Conservation (phyloP, 257 asterid genomes). For the Solanum tacnaense region DNA sequence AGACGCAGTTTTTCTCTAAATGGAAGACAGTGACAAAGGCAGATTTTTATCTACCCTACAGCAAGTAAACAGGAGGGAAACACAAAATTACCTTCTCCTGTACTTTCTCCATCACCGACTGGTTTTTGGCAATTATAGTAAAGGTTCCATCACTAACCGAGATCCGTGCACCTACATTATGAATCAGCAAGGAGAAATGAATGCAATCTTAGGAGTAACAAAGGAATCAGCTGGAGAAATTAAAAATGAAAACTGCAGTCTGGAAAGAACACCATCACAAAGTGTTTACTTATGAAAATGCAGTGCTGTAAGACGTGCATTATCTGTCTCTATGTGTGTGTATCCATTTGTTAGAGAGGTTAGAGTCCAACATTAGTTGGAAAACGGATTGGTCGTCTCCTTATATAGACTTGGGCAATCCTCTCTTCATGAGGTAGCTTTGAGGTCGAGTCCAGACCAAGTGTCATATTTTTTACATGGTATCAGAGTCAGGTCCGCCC, state of each 20-base stretch:
- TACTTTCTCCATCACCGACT: slow-evolving; percentile 60
- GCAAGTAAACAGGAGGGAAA: neutral
- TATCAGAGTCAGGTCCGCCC: no score
- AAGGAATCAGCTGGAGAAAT: neutral
- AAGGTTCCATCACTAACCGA: slow-evolving; percentile 72
- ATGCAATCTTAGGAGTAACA: neutral
- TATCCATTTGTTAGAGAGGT: neutral
- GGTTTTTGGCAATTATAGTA: slow-evolving; percentile 75
- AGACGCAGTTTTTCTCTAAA: neutral
- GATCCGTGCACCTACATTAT: slow-evolving; percentile 66
- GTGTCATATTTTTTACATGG: neutral
- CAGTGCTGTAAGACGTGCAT: neutral
- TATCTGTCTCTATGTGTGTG: neutral
- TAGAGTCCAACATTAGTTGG: neutral
- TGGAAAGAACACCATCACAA: neutral
- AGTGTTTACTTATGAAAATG: neutral
- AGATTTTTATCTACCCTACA: neutral
- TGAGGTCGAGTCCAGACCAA: neutral
- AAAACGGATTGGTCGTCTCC: neutral
- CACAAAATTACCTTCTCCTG: slow-evolving; percentile 54
- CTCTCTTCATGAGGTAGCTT: neutral
- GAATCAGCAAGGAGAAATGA: slow-evolving; percentile 8
- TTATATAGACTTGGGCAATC: neutral
- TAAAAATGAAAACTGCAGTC: neutral
- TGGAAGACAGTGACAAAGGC: neutral